Base-by-base conservation (phyloP, 306 rosid species). In the Betula pendula region DNA sequence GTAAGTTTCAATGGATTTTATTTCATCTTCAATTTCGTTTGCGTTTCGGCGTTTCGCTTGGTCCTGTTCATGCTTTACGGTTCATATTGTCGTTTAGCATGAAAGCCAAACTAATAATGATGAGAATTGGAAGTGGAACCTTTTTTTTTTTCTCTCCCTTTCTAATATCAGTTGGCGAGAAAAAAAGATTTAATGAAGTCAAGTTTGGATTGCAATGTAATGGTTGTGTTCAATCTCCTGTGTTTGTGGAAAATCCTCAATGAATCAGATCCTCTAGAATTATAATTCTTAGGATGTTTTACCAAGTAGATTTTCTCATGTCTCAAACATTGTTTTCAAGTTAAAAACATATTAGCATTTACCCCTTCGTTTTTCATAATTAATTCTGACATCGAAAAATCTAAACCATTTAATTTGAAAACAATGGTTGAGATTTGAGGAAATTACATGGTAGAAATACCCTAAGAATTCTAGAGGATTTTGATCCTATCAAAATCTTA, bases 1-100 rank as follows among this genome's bases (percentile, higher is more conserved):
- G 90, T 66, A 43, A 66, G 48, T 66, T 84, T 24, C 49, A 14
- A 45, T 11, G 16, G 15, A 45, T 45, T 45, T 56, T 53, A 52
- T 42, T 71, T 68, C 4, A 15, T 53, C 40, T n/a, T 45, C 33
- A 14, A 29, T 20, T 22, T 72, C 6, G 60, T 72, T 24, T 20
- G 3, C 59, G 22, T n/a, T 19, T 47, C 42, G 48, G 2, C 72
- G 15, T 20, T 27, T 47, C 19, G 3, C 59, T 52, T n/a, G 59
- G 7, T 8, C 11, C 59, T 52, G 59, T 19, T 52, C 59, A 17
- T 52, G 59, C 25, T 52, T 52, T 7, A 1, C 11, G 59, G 25
- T 55, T 24, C 31, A 24, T 19, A 5, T 51, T 51, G 58, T 19
- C 58, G 24, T 51, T 51, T 51, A 51, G 2, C 20, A 51, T 51